These are phyloP conservation scores for Polygonum aviculare DNA, from an alignment of 148 eudicot genomes.

Conservation along the genomic window DNA sequence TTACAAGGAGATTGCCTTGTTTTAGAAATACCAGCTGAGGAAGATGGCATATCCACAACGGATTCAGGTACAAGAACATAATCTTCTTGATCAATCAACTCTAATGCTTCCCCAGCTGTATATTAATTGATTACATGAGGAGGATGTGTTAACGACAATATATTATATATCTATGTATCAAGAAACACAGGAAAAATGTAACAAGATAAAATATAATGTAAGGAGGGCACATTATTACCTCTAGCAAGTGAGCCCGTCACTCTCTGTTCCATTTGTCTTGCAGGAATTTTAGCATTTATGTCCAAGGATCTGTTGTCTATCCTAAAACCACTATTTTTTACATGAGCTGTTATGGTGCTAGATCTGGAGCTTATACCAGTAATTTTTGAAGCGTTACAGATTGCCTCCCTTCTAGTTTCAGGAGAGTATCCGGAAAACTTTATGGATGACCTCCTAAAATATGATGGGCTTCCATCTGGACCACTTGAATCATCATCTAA, in stretches of 20 bases:
- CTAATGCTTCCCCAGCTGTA: constrained; percentile 64
- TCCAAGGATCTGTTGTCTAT: constrained; percentile 28
- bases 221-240: constrained; percentile 28
- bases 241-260: constrained; percentile 32
- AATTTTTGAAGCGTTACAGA: constrained; percentile 24
- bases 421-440: constrained; percentile 61
- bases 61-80: constrained; percentile 88
- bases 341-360: constrained; percentile 20
- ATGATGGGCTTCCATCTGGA: constrained; percentile 70
- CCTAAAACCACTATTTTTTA: constrained; percentile 35
- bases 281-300: constrained; percentile 35
- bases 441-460: constrained; percentile 31
- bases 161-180: not conserved
- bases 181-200: not conserved
- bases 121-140: constrained; percentile 11
- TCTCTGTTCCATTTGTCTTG: constrained; percentile 32
- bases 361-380: constrained; percentile 28
- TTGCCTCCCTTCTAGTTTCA: constrained; percentile 30
- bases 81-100: constrained; percentile 79
- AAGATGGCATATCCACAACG: constrained; percentile 40
- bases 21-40: constrained; percentile 46
- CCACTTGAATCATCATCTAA: constrained; percentile 74
- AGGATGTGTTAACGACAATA: too few species aligned
- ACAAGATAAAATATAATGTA: not conserved
- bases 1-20: constrained; percentile 37